Evolutionary conservation across 169 alveolate species (phyloP), one percentile per base, ranked within the genome.

Genomic region (Babesia ovata): DNA sequence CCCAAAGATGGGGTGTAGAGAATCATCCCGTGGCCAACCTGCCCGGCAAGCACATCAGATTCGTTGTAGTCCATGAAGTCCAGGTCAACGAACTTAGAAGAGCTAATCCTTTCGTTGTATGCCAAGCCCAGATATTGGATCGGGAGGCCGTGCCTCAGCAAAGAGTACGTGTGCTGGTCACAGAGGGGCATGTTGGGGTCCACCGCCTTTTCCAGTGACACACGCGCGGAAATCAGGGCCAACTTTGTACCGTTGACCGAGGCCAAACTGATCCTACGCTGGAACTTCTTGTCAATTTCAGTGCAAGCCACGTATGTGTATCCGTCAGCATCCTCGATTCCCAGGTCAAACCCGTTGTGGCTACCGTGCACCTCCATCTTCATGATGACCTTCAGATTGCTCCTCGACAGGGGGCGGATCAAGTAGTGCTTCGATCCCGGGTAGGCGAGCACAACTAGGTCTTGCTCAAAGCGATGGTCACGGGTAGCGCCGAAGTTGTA

Each of bases 31-130:
- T 22, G 21, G 49, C 52, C 53, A 28, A 67, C 28, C 63, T 78
- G 63, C 39, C 81, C 86, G 9, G 59, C 76, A 10, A 67, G 54
- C 14, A 78, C 63, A 24, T 75, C 60, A 4, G 50, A 54, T 0
- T 52, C 70, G 48, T 53, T 58, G 60, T 54, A 39, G 3, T 21
- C 33, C 24, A 22, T 26, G 17, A 75, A 4, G 58, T 65, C 63
- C 19, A 75, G 56, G 17, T 63, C 77, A 0, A 65, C 19, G 33
- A 44, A 16, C 12, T 57, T 42, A 2, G 26, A 7, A 42, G 14
- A 0, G 52, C 24, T 9, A 11, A 48, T 21, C 13, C 56, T n/a
- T 4, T 50, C 53, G n/a, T 28, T 14, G 0, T 52, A 57, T n/a
- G 36, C 22, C 53, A 67, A 12, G 9, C 57, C 10, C 57, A 67